phyloP scores from a whole-genome alignment of 805 yeast genomes.

The Scheffersomyces spartinae region DNA sequence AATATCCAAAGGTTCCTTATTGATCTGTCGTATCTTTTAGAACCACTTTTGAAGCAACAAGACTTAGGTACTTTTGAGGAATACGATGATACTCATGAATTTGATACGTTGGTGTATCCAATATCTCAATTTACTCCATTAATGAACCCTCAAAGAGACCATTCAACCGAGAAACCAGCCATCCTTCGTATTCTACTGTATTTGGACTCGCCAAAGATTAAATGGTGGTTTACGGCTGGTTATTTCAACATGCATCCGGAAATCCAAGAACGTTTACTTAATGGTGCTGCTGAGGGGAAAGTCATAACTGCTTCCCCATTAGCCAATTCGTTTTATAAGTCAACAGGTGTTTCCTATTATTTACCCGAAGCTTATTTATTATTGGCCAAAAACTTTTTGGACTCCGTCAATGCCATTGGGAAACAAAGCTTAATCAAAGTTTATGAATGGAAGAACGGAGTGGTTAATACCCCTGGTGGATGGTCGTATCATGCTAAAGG shows the following conservation, averaged over 20 bases:
- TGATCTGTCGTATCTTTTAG: constrained; percentile 45
- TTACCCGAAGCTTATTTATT: constrained; percentile 82
- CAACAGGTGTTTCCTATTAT: constrained; percentile 69
- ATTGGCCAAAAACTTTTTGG: constrained; percentile 58
- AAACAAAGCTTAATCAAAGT: constrained; percentile 39
- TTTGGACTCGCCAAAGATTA: constrained; percentile 40
- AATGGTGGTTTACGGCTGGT: constrained; percentile 92
- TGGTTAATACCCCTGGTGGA: constrained; percentile 69
- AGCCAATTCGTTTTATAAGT: constrained; percentile 87
- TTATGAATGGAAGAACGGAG: constrained; percentile 81
- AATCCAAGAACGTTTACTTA: constrained; percentile 46
- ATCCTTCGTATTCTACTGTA: constrained; percentile 49
- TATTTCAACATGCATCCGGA: constrained; percentile 86
- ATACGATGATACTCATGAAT: constrained; percentile 20
- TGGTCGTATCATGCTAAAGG: constrained; percentile 99
- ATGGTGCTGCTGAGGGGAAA: constrained; percentile 47
- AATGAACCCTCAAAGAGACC: constrained; percentile 40
- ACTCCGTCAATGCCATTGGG: constrained; percentile 31
- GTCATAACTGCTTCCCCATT: constrained; percentile 88
- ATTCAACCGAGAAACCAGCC: constrained; percentile 74
- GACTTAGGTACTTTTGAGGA: constrained; percentile 16
- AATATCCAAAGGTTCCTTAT: constrained; percentile 39
- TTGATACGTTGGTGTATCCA: constrained; percentile 71
- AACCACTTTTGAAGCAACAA: constrained; percentile 44
- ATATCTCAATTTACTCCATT: constrained; percentile 86